Evolutionary conservation across 176 grass and related monocot species (phyloP).

Genomic region (Oryza nivara): DNA sequence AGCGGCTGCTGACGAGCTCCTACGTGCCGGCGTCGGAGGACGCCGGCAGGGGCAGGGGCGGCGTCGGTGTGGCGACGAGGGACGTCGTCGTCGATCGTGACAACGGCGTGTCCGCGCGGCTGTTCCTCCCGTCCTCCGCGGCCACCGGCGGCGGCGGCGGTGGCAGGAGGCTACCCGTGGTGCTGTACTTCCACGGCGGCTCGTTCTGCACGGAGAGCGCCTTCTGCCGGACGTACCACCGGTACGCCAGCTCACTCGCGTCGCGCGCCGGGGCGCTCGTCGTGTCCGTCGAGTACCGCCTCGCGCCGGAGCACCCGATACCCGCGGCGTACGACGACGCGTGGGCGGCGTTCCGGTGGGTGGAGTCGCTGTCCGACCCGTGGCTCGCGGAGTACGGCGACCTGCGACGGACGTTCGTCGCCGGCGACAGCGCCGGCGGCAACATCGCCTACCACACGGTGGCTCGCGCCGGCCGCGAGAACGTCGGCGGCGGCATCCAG

Average conservation of each 20-base stretch:
- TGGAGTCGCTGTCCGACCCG: not conserved
- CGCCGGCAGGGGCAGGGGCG: not conserved
- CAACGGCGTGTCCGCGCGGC: not conserved
- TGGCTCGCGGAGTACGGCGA: not conserved
- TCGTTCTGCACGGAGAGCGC: constrained; percentile 43
- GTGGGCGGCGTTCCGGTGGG: constrained; percentile 37
- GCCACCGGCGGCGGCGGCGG: too few relatives aligned
- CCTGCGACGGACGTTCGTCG: not conserved
- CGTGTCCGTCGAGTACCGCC: constrained; percentile 56
- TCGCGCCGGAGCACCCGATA: constrained; percentile 54
- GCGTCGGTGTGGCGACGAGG: not conserved
- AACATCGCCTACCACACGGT: constrained; percentile 25
- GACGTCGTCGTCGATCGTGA: not conserved
- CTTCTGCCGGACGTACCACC: constrained; percentile 38
- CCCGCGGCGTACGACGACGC: constrained; percentile 45
- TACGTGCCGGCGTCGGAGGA: constrained; percentile 1
- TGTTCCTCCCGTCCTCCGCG: not conserved
- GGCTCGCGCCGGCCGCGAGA: not conserved
- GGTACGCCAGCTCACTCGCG: constrained; percentile 39
- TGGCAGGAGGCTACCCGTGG: constrained; percentile 26
- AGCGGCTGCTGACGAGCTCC: not conserved
- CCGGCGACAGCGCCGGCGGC: constrained; percentile 27
- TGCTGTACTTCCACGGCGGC: constrained; percentile 56
- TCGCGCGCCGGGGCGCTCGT: constrained; percentile 24
- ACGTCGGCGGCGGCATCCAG: not conserved